These are phyloP conservation scores for Zymoseptoria brevis DNA, from an alignment of 2,329 filamentous ascomycete species.

Conservation along the genomic window DNA sequence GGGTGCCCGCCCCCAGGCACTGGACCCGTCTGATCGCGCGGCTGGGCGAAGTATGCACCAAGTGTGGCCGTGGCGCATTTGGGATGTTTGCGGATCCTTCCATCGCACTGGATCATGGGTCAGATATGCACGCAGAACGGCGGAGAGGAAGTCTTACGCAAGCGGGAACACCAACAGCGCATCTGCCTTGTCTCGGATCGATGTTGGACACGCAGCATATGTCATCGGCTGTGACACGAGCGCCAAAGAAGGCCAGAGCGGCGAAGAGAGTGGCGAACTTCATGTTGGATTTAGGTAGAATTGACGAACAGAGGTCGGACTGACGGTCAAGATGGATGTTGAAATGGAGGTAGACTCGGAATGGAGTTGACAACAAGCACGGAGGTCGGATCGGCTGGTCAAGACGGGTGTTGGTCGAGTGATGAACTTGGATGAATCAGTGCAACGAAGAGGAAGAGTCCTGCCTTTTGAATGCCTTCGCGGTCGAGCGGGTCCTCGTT, in stretches of 20 bases:
- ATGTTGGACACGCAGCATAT: neutral
- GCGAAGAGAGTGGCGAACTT: constrained; percentile 2
- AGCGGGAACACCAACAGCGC: neutral
- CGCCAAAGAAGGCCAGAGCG: no score
- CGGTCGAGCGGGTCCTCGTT: neutral
- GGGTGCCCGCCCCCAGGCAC: neutral
- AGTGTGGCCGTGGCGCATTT: neutral
- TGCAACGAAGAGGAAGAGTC: neutral
- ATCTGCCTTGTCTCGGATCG: neutral
- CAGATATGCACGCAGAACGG: neutral
- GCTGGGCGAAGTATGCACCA: neutral
- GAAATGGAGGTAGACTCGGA: no score
- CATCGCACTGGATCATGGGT: neutral
- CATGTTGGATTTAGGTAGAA: neutral
- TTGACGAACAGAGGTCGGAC: no score
- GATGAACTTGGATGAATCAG: neutral
- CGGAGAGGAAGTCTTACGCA: neutral
- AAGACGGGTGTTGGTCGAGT: no score
- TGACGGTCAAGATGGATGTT: no score
- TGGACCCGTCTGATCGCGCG: neutral
- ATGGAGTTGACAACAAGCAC: no score
- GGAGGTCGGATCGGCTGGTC: no score
- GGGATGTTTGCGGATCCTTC: neutral
- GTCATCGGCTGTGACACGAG: neutral
- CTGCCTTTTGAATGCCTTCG: neutral